Evolutionary conservation across 73 alveolate genomes (phyloP).

Genomic region (Paramecium biaurelia): DNA sequence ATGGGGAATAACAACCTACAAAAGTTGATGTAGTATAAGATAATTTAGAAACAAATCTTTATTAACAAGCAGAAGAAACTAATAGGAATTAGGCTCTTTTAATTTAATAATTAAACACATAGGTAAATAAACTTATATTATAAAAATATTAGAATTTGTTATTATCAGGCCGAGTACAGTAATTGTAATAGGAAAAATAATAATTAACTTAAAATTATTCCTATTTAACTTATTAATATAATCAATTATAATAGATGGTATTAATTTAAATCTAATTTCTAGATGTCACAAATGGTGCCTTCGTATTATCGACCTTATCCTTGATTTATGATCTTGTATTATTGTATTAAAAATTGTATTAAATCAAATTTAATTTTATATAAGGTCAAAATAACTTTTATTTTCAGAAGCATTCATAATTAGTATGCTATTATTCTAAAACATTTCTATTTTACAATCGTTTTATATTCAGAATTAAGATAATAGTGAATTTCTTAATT

Average conservation of each 20-base stretch:
- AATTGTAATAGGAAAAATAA: neutral
- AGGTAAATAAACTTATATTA: neutral
- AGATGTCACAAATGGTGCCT: neutral
- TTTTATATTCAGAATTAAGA: too few species aligned
- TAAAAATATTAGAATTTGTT: neutral
- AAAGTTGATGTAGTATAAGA: neutral
- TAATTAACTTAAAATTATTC: neutral
- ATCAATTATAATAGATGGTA: neutral
- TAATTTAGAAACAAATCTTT: conserved; percentile 14
- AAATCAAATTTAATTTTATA: neutral
- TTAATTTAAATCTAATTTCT: neutral
- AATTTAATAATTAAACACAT: neutral
- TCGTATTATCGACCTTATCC: neutral
- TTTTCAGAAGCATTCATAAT: neutral
- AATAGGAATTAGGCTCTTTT: neutral
- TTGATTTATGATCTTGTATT: neutral
- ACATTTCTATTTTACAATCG: neutral
- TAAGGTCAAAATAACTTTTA: neutral
- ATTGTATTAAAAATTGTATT: neutral
- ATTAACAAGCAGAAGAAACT: neutral
- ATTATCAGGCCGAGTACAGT: neutral
- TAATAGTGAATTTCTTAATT: too few species aligned
- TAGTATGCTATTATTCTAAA: neutral
- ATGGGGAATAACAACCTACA: neutral
- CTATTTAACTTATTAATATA: neutral